Conservation (phyloP, 164 flowering plant genomes). For the Magnolia changhungtana region DNA sequence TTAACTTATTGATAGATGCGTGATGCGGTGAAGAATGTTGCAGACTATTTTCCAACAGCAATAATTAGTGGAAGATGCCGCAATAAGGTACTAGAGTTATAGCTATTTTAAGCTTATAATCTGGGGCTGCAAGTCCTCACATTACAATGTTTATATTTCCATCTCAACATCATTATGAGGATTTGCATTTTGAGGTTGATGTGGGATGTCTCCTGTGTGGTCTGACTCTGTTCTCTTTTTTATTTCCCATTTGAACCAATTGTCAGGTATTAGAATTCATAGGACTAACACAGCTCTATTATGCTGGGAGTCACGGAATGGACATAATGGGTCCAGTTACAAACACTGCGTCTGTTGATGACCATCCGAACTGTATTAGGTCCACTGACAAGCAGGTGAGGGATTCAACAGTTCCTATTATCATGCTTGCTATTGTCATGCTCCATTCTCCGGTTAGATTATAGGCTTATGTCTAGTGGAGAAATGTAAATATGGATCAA, state of each 20-base stretch:
- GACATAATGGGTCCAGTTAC: conserved; percentile 75
- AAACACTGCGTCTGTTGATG: conserved; percentile 20
- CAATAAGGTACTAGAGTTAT: conserved; percentile 50
- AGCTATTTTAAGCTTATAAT: neutral
- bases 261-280: conserved; percentile 77
- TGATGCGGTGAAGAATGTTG: conserved; percentile 60
- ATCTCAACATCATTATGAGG: neutral
- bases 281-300: conserved; percentile 80
- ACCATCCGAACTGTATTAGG: conserved; percentile 39
- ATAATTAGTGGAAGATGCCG: conserved; percentile 96
- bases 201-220: neutral
- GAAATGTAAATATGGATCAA: no score
- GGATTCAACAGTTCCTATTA: no score
- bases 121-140: neutral
- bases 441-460: no score
- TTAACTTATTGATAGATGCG: conserved; percentile 65
- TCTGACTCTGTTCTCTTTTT: neutral
- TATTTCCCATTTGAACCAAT: neutral
- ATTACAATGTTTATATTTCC: neutral
- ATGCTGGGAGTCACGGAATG: conserved; percentile 99
- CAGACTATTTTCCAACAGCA: conserved; percentile 75
- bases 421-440: no score
- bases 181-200: neutral
- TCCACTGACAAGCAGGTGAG: conserved; percentile 59
- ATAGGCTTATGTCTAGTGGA: no score